phyloP scores from a whole-genome alignment of 2,329 filamentous ascomycete genomes.

The Penicillium sp. region DNA sequence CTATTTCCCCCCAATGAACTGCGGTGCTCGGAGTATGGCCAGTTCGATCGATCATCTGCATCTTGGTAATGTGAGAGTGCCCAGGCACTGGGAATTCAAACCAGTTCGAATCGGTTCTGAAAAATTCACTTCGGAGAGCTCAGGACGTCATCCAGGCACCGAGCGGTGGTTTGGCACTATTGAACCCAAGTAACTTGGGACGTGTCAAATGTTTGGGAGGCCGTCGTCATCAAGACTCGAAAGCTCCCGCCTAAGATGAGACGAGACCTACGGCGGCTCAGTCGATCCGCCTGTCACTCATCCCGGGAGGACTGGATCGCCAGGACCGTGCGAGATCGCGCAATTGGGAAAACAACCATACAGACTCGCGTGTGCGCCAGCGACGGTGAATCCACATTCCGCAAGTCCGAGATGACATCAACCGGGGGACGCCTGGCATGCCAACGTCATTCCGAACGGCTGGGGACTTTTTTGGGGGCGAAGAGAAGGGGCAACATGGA shows the following conservation, averaged over 20 bases:
- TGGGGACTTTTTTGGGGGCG: not conserved
- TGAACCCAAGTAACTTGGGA: not conserved
- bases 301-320: conserved; percentile 1
- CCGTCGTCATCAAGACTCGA: conserved; percentile 1
- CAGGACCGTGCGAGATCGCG: conserved; percentile 14
- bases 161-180: not conserved
- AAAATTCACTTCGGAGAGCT: not conserved
- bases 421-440: conserved; percentile 12
- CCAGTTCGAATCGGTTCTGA: not conserved
- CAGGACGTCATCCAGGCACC: not conserved
- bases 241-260: conserved; percentile 1
- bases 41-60: not conserved
- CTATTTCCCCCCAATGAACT: not conserved
- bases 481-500: not conserved
- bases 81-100: not conserved
- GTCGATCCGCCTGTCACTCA: conserved; percentile 5
- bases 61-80: not conserved
- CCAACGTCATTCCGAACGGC: conserved; percentile 17
- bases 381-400: conserved; percentile 11
- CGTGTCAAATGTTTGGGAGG: not conserved
- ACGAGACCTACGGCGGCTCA: not conserved
- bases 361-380: conserved; percentile 7
- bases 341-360: not conserved
- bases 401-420: conserved; percentile 16
- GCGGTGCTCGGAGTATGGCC: not conserved